Evolutionary conservation across 2,329 filamentous ascomycete genomes (phyloP).

Genomic region (Cladosporium sp.): DNA sequence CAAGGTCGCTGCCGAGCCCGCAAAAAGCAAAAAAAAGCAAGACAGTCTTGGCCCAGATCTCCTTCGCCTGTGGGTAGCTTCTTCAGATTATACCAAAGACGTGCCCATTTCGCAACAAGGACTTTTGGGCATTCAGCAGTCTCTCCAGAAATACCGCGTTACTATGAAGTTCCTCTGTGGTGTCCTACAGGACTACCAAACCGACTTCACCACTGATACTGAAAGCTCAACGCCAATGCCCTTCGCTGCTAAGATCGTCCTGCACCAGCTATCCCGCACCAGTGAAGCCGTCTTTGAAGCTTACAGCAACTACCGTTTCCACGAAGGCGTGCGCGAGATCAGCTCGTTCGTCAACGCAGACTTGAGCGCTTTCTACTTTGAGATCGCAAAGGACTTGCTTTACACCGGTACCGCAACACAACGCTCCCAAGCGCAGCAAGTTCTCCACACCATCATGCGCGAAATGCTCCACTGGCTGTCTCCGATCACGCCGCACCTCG

Average conservation of each 20-base stretch:
- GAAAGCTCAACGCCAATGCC: neutral
- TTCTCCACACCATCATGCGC: slow-evolving; percentile 63
- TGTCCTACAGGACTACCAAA: slow-evolving; percentile 47
- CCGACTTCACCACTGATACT: slow-evolving; percentile 53
- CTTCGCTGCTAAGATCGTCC: slow-evolving; percentile 55
- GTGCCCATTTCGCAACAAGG: slow-evolving; percentile 78
- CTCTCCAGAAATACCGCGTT: slow-evolving; percentile 81
- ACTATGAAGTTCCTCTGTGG: slow-evolving; percentile 91
- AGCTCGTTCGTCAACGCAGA: slow-evolving; percentile 81
- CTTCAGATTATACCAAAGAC: slow-evolving; percentile 87
- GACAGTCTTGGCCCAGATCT: slow-evolving; percentile 73
- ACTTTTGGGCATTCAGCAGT: slow-evolving; percentile 72
- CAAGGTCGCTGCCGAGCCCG: slow-evolving; percentile 28
- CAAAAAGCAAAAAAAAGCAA: slow-evolving; percentile 20
- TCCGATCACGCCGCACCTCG: slow-evolving; percentile 77
- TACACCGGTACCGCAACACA: slow-evolving; percentile 78
- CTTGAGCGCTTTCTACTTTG: slow-evolving; percentile 90
- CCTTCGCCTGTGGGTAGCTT: slow-evolving; percentile 85
- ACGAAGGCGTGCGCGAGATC: slow-evolving; percentile 70
- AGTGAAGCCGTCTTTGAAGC: slow-evolving; percentile 64
- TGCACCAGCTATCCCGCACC: slow-evolving; percentile 69
- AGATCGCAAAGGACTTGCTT: slow-evolving; percentile 84
- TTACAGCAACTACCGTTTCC: slow-evolving; percentile 75
- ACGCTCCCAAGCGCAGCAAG: slow-evolving; percentile 56
- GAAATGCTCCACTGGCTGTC: slow-evolving; percentile 76